Base-by-base conservation (phyloP, 805 yeast species). In the Debaryomyces tyrocola region DNA sequence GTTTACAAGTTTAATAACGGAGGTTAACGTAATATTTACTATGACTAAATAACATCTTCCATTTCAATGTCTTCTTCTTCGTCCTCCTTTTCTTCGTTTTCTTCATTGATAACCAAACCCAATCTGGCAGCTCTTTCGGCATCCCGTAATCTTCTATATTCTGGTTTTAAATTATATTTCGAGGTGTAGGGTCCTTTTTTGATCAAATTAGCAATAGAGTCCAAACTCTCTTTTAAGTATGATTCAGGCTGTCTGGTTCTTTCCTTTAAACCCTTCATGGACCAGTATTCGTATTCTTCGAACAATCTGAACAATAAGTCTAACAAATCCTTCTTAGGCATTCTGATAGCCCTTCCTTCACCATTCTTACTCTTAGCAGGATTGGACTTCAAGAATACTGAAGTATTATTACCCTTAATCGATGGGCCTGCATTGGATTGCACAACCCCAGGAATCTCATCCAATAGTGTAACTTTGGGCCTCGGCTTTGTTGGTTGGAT, bases 231-330 rank as follows among this genome's bases (percentile, higher is more conserved):
- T 62, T 91, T 90, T 52, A 94, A 74, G 64, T 88, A 95, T 17
- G 85, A 85, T 63, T 94, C 99, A 1, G 99, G 99, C 73, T 94
- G 99, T 58, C 85, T 84, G 2, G 97, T 90, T 55, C 96, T 80
- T 63, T 94, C 99, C 60, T 90, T 86, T 51, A 94, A 74, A 34
- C 97, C 97, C 67, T 90, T 90, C 77, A 94, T 77, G 9, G 94
- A 84, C 99, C 99, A 94, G 67, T 91, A 94, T 62, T 92, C 97
- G 64, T 87, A 90, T 64, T 91, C 95, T 66, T 90, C 97, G 67
- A 94, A 94, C 58, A 92, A 74, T 56, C 86, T 79, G 80, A 94
- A 94, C 55, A 94, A 71, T 54, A 88, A 70, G 66, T 91, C 97
- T 77, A 92, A 79, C 47, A 94, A 78, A 52, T 90, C 97, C 63